Evolutionary conservation across 148 eudicot genomes (phyloP).

Genomic region (Oxyria digyna): DNA sequence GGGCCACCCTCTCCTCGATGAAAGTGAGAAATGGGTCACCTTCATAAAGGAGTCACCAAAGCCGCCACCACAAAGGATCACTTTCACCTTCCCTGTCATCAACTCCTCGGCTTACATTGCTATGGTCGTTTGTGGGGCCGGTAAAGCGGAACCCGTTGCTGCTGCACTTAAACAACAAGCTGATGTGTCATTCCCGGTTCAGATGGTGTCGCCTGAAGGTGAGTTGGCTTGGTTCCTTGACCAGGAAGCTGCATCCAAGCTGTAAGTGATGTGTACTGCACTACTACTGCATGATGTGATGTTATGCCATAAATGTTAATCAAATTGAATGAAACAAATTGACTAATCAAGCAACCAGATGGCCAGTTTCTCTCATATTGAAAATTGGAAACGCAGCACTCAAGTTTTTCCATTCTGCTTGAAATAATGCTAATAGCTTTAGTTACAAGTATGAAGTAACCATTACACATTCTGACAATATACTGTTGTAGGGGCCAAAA

Average conservation of each 20-base stretch:
- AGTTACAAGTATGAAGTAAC: too few relatives aligned
- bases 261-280: too few relatives aligned
- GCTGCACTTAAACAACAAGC: constrained; percentile 17
- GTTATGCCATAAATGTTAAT: too few relatives aligned
- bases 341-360: not conserved
- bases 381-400: too few relatives aligned
- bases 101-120: constrained; percentile 54
- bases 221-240: constrained; percentile 56
- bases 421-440: too few relatives aligned
- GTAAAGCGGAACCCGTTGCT: constrained; percentile 29
- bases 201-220: constrained; percentile 45
- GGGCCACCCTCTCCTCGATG: constrained; percentile 36
- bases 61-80: constrained; percentile 79
- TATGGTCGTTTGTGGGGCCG: constrained; percentile 47
- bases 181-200: constrained; percentile 23
- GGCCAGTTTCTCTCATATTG: too few relatives aligned
- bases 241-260: constrained; percentile 44
- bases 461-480: too few relatives aligned
- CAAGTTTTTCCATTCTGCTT: too few relatives aligned
- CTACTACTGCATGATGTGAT: too few relatives aligned
- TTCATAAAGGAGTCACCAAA: constrained; percentile 56
- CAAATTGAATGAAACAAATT: not conserved
- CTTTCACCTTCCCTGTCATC: constrained; percentile 66
- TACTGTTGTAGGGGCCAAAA: too few relatives aligned
- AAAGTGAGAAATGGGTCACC: constrained; percentile 48